phyloP scores from a whole-genome alignment of 75 land plant genomes.

The Picea sitchensis region DNA sequence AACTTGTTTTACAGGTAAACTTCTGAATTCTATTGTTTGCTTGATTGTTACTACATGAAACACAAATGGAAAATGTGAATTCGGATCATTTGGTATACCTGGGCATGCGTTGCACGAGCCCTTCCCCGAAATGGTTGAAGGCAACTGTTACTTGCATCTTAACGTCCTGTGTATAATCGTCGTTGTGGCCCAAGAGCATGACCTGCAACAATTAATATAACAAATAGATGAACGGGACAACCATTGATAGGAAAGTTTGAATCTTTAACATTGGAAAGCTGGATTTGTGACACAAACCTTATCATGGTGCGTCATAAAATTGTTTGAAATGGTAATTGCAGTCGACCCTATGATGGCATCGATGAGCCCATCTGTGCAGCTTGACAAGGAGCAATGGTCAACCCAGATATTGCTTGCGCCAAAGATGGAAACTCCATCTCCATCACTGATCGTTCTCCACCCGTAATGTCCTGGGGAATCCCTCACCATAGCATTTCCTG shows the following conservation, averaged over 20 bases:
- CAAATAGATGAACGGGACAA: not conserved
- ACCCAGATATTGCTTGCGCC: constrained; percentile 69
- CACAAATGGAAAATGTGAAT: not conserved
- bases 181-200: constrained; percentile 63
- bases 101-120: constrained; percentile 78
- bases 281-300: constrained; percentile 31
- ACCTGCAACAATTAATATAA: constrained; percentile 28
- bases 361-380: constrained; percentile 72
- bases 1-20: not conserved
- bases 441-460: constrained; percentile 66
- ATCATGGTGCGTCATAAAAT: constrained; percentile 82
- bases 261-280: not conserved
- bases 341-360: constrained; percentile 80
- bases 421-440: constrained; percentile 70
- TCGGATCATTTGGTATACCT: constrained; percentile 31
- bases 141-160: constrained; percentile 77
- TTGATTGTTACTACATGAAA: no score
- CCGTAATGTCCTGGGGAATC: constrained; percentile 69
- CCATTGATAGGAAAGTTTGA: not conserved
- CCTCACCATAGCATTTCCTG: constrained; percentile 74
- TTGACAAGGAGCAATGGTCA: constrained; percentile 68
- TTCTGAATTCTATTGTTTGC: not conserved
- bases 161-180: constrained; percentile 44
- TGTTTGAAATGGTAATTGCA: constrained; percentile 80
- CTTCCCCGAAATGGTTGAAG: constrained; percentile 71